Evolutionary conservation across 768 basidiomycete species (phyloP).

Genomic region (Boletales sp.): DNA sequence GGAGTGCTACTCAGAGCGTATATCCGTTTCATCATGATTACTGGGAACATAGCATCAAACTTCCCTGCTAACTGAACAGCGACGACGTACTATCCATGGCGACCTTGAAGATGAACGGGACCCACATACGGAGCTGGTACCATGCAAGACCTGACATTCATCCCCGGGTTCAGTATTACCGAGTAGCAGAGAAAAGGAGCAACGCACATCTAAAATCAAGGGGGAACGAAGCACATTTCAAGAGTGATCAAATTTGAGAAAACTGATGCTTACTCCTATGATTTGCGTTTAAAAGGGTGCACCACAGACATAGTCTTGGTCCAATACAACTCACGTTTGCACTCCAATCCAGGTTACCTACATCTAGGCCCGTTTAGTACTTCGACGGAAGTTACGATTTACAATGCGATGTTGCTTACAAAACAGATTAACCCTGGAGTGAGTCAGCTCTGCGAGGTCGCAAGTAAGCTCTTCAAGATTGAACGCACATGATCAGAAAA

Average conservation of each 20-base stretch:
- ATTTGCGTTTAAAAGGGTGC: neutral
- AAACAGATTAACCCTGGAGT: slow-evolving; percentile 3
- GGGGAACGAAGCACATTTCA: no score
- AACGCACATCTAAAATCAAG: slow-evolving; percentile 9
- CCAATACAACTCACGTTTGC: slow-evolving; percentile 2
- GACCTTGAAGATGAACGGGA: slow-evolving; percentile 7
- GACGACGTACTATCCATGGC: slow-evolving; percentile 14
- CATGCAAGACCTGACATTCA: slow-evolving; percentile 10
- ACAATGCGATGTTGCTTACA: slow-evolving; percentile 4
- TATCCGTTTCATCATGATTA: slow-evolving; percentile 21
- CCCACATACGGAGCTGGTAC: slow-evolving; percentile 16
- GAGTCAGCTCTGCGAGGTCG: neutral
- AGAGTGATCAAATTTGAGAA: no score
- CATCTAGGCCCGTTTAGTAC: slow-evolving; percentile 6
- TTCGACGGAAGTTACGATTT: no score
- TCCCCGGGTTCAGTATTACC: neutral
- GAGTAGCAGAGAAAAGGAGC: neutral
- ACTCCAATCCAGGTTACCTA: slow-evolving; percentile 6
- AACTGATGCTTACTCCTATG: slow-evolving; percentile 9
- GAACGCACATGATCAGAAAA: slow-evolving; percentile 10
- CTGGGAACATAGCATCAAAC: slow-evolving; percentile 2
- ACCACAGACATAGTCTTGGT: no score
- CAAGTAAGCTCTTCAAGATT: neutral
- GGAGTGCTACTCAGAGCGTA: slow-evolving; percentile 7
- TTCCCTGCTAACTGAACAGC: no score